These are phyloP conservation scores for Macrotyloma uniflorum DNA, from an alignment of 306 rosid genomes.

Conservation along the genomic window DNA sequence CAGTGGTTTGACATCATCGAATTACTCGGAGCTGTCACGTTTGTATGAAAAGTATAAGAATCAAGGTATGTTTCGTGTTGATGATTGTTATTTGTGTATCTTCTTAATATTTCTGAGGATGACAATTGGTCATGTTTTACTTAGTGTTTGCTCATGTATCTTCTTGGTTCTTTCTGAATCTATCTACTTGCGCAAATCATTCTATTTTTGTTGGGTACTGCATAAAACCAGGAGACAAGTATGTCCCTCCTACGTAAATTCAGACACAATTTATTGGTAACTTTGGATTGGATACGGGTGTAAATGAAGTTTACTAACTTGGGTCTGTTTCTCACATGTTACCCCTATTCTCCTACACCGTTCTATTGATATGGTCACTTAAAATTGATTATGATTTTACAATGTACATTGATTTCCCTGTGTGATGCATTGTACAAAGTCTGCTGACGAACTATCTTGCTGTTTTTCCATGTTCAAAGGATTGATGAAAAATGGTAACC, in stretches of 20 bases:
- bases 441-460: not conserved
- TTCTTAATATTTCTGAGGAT: not conserved
- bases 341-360: not conserved
- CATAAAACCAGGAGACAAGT: not conserved
- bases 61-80: constrained; percentile 61
- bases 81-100: constrained; percentile 25
- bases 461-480: not conserved
- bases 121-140: constrained; percentile 25
- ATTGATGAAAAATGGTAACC: not conserved
- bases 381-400: constrained; percentile 2
- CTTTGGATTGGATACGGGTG: not conserved
- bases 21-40: constrained; percentile 89
- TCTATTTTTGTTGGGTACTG: constrained; percentile 10
- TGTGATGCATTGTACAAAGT: constrained; percentile 16
- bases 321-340: constrained; percentile 23
- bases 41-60: constrained; percentile 81
- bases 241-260: not conserved
- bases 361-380: not conserved
- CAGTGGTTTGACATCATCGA: constrained; percentile 91
- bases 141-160: constrained; percentile 1
- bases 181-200: constrained; percentile 12
- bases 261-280: not conserved
- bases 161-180: constrained; percentile 35
- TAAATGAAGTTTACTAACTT: not conserved
- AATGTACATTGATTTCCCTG: constrained; percentile 8